Base-by-base conservation (phyloP, 148 eudicot species). In the Cornus florida region DNA sequence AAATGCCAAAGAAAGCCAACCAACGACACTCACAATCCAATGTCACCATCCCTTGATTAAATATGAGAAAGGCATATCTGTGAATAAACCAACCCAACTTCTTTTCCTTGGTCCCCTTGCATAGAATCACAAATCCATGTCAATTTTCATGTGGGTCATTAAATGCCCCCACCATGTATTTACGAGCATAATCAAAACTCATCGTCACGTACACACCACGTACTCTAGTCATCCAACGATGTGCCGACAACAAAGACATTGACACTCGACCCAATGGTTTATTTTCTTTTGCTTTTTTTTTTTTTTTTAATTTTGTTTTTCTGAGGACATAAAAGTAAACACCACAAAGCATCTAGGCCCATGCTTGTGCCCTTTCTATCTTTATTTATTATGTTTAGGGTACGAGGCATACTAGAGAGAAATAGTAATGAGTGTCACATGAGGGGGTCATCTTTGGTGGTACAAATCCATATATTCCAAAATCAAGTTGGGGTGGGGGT, bases 91-190 rank as follows among this genome's bases (percentile, higher is more conserved):
- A 33, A 56, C 32, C 33, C 12, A 10, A 11, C 28, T 53, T 31
- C 60, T 62, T 64, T 32, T 59, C 62, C 71, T 39, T 20, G 75
- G 43, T n/a, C 48, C 73, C 32, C 33, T 67, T 10, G 62, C 81
- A 31, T 23, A 60, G 76, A 72, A 71, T 72, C 81, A 71, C 76
- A 62, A 76, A 79, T 79, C 81, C 81, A 72, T 53, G 14, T 53
- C 59, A 53, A 53, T 24, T 62, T 50, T 79, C 81, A 72, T 64
- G 76, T 72, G 76, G 66, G 76, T 79, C 81, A 39, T 43, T 4
- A 11, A 23, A 7, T 23, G 14, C 1, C 59, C 59, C 59, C 59
- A 53, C 59, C 19, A 41, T 62, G 3, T 62, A 2, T 6, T 33
- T 59, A 38, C 9, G 28, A 12, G 67, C 13, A 33, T 56, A 67